Conservation (phyloP, 352 stramenopile genomes). For the Lagenidium sp. region DNA sequence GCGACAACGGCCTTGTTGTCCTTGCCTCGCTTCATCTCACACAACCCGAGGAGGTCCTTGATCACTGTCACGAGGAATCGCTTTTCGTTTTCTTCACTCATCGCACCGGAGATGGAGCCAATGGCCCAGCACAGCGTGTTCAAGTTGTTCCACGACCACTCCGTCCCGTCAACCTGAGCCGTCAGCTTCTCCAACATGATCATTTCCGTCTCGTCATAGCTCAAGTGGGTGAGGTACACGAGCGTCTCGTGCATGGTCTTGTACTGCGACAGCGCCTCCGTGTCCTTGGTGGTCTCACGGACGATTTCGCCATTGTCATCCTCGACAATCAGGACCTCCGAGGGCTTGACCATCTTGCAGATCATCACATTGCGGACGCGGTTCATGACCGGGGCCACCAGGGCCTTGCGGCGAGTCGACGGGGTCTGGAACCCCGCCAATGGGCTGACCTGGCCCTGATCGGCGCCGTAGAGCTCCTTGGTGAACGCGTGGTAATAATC, state of each 20-base stretch:
- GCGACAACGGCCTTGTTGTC: slow-evolving; percentile 99
- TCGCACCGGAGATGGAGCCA: slow-evolving; percentile 97
- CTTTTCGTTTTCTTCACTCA: slow-evolving; percentile 99
- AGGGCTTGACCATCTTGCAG: slow-evolving; percentile 99
- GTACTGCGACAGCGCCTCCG: slow-evolving; percentile 98
- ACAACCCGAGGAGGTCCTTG: slow-evolving; percentile 97
- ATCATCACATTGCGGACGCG: slow-evolving; percentile 97
- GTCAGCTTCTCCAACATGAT: slow-evolving; percentile 99
- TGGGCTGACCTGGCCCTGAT: slow-evolving; percentile 68
- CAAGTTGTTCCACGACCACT: slow-evolving; percentile 96
- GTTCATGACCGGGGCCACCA: slow-evolving; percentile 88
- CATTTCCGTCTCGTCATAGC: slow-evolving; percentile 98
- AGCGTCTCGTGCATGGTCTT: slow-evolving; percentile 99
- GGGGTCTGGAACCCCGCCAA: slow-evolving; percentile 53
- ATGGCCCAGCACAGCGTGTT: slow-evolving; percentile 99
- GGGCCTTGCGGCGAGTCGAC: slow-evolving; percentile 40
- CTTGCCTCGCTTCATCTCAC: slow-evolving; percentile 98
- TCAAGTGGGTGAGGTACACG: slow-evolving; percentile 99
- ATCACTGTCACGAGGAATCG: slow-evolving; percentile 99
- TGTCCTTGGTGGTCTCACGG: slow-evolving; percentile 98
- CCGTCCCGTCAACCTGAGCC: slow-evolving; percentile 81
- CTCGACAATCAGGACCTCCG: slow-evolving; percentile 99
- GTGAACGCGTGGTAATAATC: slow-evolving; percentile 98
- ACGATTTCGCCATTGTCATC: slow-evolving; percentile 98
- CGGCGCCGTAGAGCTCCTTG: slow-evolving; percentile 93